phyloP scores from a whole-genome alignment of 78 protist genomes.

The Dictyostelium capitatum region DNA sequence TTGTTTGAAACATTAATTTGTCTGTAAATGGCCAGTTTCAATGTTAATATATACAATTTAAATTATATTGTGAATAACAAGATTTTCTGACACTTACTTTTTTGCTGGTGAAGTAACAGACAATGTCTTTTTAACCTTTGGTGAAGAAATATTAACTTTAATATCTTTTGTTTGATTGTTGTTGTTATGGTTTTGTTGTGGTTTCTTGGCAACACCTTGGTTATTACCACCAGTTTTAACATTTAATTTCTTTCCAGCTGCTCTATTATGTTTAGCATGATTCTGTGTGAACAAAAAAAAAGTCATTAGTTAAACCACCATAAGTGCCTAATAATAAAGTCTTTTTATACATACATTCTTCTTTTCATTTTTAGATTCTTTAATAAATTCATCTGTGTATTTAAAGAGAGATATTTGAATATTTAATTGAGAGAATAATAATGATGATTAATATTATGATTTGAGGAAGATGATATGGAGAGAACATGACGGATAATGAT shows the following conservation, averaged over 20 bases:
- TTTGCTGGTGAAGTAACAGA: background rate
- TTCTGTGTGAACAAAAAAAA: background rate
- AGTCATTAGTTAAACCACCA: background rate
- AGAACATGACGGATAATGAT: background rate
- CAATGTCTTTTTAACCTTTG: slow-evolving; percentile 17
- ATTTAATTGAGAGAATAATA: background rate
- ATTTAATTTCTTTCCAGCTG: background rate
- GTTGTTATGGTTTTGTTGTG: background rate
- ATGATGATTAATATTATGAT: background rate
- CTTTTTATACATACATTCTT: background rate
- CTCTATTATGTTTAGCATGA: background rate
- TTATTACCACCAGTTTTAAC: background rate
- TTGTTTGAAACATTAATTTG: background rate
- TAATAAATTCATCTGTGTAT: slow-evolving; percentile 21
- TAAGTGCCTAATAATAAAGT: no score
- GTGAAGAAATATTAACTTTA: background rate
- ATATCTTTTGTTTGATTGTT: background rate
- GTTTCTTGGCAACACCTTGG: background rate
- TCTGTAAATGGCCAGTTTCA: background rate
- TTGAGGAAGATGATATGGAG: background rate
- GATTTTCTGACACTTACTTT: background rate
- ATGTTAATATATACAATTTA: background rate
- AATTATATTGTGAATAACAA: background rate
- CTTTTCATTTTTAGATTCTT: slow-evolving; percentile 26
- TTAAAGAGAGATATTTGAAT: background rate